Evolutionary conservation across 805 yeast genomes (phyloP).

Genomic region (Wickerhamomyces strasburgensis): DNA sequence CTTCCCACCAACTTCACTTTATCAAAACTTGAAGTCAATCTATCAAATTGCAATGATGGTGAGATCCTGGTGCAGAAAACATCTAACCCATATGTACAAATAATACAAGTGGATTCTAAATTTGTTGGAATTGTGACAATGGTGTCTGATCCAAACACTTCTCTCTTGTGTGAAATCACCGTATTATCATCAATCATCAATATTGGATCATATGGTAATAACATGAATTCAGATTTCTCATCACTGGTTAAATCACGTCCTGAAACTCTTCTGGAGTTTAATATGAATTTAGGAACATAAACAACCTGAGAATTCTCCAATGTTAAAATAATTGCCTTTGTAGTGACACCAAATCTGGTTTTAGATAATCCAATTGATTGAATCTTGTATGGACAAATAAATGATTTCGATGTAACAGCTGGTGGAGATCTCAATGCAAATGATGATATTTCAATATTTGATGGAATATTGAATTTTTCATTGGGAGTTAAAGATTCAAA

Average conservation of each 20-base stretch:
- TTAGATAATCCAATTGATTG: slow-evolving; percentile 45
- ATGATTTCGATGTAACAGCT: slow-evolving; percentile 50
- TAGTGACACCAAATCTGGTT: slow-evolving; percentile 63
- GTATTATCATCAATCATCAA: slow-evolving; percentile 44
- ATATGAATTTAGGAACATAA: slow-evolving; percentile 61
- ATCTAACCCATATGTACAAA: slow-evolving; percentile 64
- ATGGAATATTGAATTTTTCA: slow-evolving; percentile 28
- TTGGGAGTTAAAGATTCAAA: slow-evolving; percentile 63
- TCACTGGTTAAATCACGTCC: slow-evolving; percentile 45
- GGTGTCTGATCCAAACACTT: slow-evolving; percentile 29
- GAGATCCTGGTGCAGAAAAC: slow-evolving; percentile 70
- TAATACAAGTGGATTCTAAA: slow-evolving; percentile 76
- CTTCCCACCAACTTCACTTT: slow-evolving; percentile 59
- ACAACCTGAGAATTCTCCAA: slow-evolving; percentile 58
- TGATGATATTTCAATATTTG: slow-evolving; percentile 25
- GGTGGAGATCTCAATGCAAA: slow-evolving; percentile 38
- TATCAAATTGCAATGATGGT: slow-evolving; percentile 84
- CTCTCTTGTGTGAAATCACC: slow-evolving; percentile 48
- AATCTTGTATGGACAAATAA: slow-evolving; percentile 56
- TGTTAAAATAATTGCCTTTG: slow-evolving; percentile 57
- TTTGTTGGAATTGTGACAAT: slow-evolving; percentile 53
- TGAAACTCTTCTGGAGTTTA: slow-evolving; percentile 66
- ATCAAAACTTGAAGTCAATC: slow-evolving; percentile 62
- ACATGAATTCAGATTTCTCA: slow-evolving; percentile 55
- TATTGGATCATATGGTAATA: slow-evolving; percentile 61